Evolutionary conservation across 2,329 filamentous ascomycete genomes (phyloP).

Genomic region (Colletotrichum sp.): DNA sequence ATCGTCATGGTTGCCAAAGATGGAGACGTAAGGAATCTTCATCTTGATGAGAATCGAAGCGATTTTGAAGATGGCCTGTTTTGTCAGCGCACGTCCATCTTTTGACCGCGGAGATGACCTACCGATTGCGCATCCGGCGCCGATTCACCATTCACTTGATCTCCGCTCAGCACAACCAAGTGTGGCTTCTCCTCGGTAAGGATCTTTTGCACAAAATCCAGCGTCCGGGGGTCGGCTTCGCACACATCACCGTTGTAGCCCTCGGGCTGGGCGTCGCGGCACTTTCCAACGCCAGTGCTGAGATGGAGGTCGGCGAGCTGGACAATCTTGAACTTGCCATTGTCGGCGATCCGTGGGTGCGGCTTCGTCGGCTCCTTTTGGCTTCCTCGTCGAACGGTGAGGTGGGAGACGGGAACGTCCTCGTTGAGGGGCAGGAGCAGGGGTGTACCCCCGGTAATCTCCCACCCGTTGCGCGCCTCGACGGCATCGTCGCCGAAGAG

Average conservation of each 20-base stretch:
- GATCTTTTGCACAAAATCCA: conserved; percentile 85
- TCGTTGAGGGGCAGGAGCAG: conserved; percentile 71
- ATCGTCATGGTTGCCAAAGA: conserved; percentile 98
- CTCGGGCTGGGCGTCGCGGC: conserved; percentile 84
- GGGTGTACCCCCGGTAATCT: conserved; percentile 72
- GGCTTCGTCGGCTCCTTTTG: conserved; percentile 71
- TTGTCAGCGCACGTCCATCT: not conserved
- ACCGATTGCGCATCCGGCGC: conserved; percentile 89
- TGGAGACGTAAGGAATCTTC: conserved; percentile 89
- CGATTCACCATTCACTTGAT: conserved; percentile 94
- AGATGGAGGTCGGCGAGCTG: conserved; percentile 95
- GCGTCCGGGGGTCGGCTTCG: conserved; percentile 88
- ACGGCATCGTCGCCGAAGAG: conserved; percentile 91
- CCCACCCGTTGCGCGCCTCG: conserved; percentile 87
- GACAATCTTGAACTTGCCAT: conserved; percentile 96
- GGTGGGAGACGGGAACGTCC: conserved; percentile 70
- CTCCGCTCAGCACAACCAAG: conserved; percentile 87
- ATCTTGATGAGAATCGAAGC: conserved; percentile 83
- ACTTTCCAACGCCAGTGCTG: conserved; percentile 85
- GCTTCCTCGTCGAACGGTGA: conserved; percentile 79
- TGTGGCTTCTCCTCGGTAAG: conserved; percentile 95
- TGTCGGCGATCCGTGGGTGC: conserved; percentile 78
- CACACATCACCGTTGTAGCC: conserved; percentile 77
- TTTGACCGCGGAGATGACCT: conserved; percentile 32
- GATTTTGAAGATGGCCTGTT: conserved; percentile 88